Percentiles rank a stretch among this genome's conserved stretches.
Conservation (phyloP, 2,329 filamentous ascomycete genomes). For the Nothophoma quercina region DNA sequence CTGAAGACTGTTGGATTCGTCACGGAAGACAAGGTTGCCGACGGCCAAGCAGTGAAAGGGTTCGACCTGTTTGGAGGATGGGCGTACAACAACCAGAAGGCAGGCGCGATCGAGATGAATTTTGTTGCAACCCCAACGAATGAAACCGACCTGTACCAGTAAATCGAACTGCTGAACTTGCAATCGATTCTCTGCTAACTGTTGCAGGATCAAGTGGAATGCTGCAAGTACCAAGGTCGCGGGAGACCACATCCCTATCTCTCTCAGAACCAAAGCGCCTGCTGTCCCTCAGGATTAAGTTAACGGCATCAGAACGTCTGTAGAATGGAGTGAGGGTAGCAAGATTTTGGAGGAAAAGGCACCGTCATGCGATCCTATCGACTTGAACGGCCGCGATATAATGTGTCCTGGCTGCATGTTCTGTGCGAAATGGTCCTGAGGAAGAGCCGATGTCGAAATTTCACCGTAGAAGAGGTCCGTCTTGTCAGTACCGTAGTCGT, state of each 20-base stretch:
- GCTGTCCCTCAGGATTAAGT: neutral
- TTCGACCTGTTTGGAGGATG: slow-evolving; percentile 44
- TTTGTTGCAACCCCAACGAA: slow-evolving; percentile 25
- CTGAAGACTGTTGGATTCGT: slow-evolving; percentile 39
- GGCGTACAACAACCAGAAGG: slow-evolving; percentile 34
- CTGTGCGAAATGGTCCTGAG: no score
- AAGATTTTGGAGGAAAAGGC: no score
- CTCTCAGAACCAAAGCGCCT: slow-evolving; percentile 2
- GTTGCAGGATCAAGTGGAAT: slow-evolving; percentile 2
- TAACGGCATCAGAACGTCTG: no score
- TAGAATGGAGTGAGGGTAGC: no score
- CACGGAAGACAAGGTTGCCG: slow-evolving; percentile 21
- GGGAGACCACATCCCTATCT: neutral
- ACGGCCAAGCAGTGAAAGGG: slow-evolving; percentile 6
- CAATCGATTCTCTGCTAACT: neutral
- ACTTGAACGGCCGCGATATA: no score
- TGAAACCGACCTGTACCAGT: slow-evolving; percentile 24
- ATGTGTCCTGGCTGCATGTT: no score
- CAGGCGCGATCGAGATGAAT: slow-evolving; percentile 25
- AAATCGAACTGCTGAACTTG: neutral
- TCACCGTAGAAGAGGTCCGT: no score
- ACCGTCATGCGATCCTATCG: no score
- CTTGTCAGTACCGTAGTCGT: no score
- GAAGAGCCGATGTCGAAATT: no score
- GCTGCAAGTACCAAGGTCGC: neutral